Evolutionary conservation across 805 yeast species (phyloP).

Genomic region (Isabelozyma heimii): DNA sequence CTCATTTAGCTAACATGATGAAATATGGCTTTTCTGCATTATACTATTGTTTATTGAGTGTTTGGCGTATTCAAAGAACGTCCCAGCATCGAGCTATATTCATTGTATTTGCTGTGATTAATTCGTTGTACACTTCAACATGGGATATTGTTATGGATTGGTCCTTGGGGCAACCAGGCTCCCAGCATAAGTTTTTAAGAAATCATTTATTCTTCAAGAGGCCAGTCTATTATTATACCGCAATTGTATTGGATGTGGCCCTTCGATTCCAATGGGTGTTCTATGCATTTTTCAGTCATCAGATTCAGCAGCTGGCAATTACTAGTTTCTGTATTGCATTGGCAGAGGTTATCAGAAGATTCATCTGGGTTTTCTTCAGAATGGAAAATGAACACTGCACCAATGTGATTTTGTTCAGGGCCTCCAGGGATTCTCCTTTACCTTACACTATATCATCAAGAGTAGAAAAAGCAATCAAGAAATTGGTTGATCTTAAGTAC

Average conservation of each 20-base stretch:
- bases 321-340: constrained; percentile 81
- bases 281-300: constrained; percentile 72
- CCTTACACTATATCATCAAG: constrained; percentile 58
- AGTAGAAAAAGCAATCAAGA: constrained; percentile 36
- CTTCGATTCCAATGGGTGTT: constrained; percentile 91
- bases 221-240: constrained; percentile 57
- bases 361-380: constrained; percentile 87
- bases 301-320: constrained; percentile 83
- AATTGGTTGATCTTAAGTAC: constrained; percentile 34
- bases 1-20: constrained; percentile 85
- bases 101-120: constrained; percentile 70
- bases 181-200: constrained; percentile 59
- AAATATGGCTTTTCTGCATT: constrained; percentile 69
- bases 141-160: constrained; percentile 98
- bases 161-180: constrained; percentile 73
- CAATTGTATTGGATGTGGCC: constrained; percentile 69
- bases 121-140: constrained; percentile 62
- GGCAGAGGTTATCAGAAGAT: constrained; percentile 79
- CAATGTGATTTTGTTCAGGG: constrained; percentile 80
- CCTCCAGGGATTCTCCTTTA: constrained; percentile 80
- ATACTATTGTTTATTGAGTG: constrained; percentile 71
- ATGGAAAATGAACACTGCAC: constrained; percentile 96
- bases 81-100: constrained; percentile 51
- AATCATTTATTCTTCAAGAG: constrained; percentile 64
- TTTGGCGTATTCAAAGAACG: constrained; percentile 63